A percentile compares a stretch with the other conserved stretches of the same genome.
Evolutionary conservation across 768 basidiomycete genomes (phyloP).

Genomic region (Mycena belliarum): DNA sequence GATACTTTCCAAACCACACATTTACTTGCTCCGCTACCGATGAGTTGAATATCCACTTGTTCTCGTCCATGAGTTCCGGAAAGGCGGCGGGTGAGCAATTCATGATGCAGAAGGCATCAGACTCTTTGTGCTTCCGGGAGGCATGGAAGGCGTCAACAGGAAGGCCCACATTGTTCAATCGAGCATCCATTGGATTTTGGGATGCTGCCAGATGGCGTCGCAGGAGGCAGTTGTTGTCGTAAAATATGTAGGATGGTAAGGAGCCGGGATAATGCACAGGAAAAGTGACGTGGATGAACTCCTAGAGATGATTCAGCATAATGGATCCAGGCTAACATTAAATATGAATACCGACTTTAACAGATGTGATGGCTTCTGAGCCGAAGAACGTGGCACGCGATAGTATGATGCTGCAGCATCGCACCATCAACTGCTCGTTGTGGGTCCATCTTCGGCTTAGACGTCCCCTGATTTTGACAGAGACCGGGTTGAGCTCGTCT

Average conservation of each 20-base stretch:
- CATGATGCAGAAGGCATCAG: background rate
- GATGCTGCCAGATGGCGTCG: background rate
- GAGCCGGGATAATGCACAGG: constrained; percentile 2
- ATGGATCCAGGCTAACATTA: too few relatives aligned
- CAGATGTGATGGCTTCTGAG: background rate
- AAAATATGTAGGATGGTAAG: background rate
- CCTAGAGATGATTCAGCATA: background rate
- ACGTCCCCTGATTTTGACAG: background rate
- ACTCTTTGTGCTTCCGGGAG: background rate
- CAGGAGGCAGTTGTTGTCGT: too few relatives aligned
- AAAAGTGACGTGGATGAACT: constrained; percentile 4
- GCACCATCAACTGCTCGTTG: constrained; percentile 5
- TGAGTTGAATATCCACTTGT: constrained; percentile 3
- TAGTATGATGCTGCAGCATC: background rate
- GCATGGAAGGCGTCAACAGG: constrained; percentile 1
- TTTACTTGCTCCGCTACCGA: constrained; percentile 7
- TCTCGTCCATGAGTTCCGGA: background rate
- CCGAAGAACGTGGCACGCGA: constrained; percentile 4
- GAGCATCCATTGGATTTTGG: background rate
- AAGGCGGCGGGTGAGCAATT: constrained; percentile 1
- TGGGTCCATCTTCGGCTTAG: constrained; percentile 4
- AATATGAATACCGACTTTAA: background rate
- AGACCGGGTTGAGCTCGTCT: background rate
- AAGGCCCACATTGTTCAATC: background rate
- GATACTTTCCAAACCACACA: background rate